Conservation (phyloP, 441 rosid species). For the Kokia cookei region DNA sequence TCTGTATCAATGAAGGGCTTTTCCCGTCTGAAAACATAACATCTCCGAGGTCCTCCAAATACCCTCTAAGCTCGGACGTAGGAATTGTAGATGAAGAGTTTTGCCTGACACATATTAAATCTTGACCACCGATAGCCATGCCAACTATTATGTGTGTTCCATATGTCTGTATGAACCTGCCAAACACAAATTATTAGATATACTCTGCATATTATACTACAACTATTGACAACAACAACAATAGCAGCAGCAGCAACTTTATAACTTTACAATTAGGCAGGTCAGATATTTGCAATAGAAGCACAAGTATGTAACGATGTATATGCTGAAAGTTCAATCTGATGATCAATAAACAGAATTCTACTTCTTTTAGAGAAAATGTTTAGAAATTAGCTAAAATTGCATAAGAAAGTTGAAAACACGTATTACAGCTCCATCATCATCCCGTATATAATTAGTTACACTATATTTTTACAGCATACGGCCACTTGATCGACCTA, state of each 20-base stretch:
- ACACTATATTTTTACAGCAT: not conserved
- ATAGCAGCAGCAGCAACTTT: not conserved
- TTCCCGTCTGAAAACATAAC: slow-evolving; percentile 55
- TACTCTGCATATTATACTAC: not conserved
- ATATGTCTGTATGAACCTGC: slow-evolving; percentile 66
- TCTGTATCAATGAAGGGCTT: slow-evolving; percentile 37
- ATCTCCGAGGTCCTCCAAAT: slow-evolving; percentile 67
- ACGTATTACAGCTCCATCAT: not conserved
- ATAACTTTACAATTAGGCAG: not conserved
- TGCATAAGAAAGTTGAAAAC: too few relatives aligned
- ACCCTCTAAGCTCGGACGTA: slow-evolving; percentile 52
- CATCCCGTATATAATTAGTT: not conserved
- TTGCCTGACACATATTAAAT: slow-evolving; percentile 57
- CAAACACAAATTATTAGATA: slow-evolving; percentile 19
- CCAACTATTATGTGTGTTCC: slow-evolving; percentile 73
- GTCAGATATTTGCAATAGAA: too few relatives aligned
- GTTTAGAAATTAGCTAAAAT: too few relatives aligned
- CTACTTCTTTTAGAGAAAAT: too few relatives aligned
- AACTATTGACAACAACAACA: not conserved
- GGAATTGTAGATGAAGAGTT: slow-evolving; percentile 40
- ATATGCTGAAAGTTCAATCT: too few relatives aligned
- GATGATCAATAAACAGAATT: too few relatives aligned
- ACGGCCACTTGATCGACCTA: not conserved
- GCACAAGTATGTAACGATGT: too few relatives aligned
- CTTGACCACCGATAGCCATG: slow-evolving; percentile 73